Conservation (phyloP, 805 yeast genomes). For the Blastobotrys americana region DNA sequence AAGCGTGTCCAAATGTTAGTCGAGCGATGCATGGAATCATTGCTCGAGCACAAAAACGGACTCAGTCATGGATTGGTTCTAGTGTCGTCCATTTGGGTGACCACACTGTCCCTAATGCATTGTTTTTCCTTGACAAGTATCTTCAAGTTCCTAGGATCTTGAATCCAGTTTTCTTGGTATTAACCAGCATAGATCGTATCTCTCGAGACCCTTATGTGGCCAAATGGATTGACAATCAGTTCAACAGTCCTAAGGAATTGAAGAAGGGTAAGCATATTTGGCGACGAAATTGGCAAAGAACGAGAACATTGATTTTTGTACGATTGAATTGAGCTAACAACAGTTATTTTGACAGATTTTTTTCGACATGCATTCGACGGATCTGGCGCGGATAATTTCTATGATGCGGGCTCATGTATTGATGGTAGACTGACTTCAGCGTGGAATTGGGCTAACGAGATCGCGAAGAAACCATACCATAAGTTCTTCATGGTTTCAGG, state of each 20-base stretch:
- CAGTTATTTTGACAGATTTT: constrained; percentile 42
- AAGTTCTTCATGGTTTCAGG: constrained; percentile 59
- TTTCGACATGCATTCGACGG: constrained; percentile 63
- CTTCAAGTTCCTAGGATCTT: constrained; percentile 71
- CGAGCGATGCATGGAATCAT: constrained; percentile 65
- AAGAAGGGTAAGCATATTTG: no score
- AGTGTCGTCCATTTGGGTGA: constrained; percentile 77
- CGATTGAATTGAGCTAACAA: no score
- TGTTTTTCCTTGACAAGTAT: constrained; percentile 72
- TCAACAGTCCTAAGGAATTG: constrained; percentile 47
- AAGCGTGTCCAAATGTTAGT: constrained; percentile 61
- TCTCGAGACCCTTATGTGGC: constrained; percentile 42
- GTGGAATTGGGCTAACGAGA: constrained; percentile 74
- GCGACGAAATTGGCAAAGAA: no score
- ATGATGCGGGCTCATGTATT: constrained; percentile 77
- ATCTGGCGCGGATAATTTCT: constrained; percentile 76
- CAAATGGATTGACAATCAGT: constrained; percentile 51
- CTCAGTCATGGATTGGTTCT: constrained; percentile 72
- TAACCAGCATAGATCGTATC: constrained; percentile 48
- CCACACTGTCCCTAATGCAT: constrained; percentile 75
- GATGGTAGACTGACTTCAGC: constrained; percentile 77
- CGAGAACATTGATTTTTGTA: no score
- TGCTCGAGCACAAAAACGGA: constrained; percentile 53
- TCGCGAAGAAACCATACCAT: constrained; percentile 58
- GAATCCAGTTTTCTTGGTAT: constrained; percentile 59